Evolutionary conservation across 2,329 filamentous ascomycete species (phyloP).

Genomic region (Dryadomyces sulphureus): DNA sequence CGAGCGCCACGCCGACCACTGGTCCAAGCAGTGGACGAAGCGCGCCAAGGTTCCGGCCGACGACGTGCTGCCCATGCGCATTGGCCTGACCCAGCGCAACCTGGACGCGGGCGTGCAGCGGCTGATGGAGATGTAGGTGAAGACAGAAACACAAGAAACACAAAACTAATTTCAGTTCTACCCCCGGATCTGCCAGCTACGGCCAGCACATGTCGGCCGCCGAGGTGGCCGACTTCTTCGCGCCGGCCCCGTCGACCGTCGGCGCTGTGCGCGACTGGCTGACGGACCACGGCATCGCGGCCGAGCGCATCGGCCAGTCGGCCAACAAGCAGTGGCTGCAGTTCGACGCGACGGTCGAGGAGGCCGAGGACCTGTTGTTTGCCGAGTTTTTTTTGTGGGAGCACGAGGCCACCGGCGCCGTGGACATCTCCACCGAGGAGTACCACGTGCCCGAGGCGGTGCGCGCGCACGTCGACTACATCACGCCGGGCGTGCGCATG

Average conservation of each 20-base stretch:
- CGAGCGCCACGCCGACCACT: constrained; percentile 15
- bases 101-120: constrained; percentile 14
- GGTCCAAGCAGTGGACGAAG: constrained; percentile 14
- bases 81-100: constrained; percentile 13
- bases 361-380: constrained; percentile 8
- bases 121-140: constrained; percentile 16
- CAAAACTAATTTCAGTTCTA: constrained; percentile 3
- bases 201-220: constrained; percentile 21
- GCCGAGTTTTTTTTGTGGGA: constrained; percentile 5
- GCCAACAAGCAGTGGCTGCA: constrained; percentile 11
- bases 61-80: constrained; percentile 8
- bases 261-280: constrained; percentile 19
- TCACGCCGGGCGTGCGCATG: constrained; percentile 37
- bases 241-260: constrained; percentile 17
- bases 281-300: constrained; percentile 14
- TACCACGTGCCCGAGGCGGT: constrained; percentile 30
- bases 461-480: constrained; percentile 34
- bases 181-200: constrained; percentile 15
- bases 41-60: constrained; percentile 12
- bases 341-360: constrained; percentile 11
- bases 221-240: constrained; percentile 21
- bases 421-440: constrained; percentile 6
- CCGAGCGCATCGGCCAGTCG: constrained; percentile 3
- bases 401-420: not conserved
- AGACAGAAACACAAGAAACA: not conserved